These are phyloP conservation scores for Apiotrichum gracile DNA, from an alignment of 1,284 basidiomycete genomes.

Conservation along the genomic window DNA sequence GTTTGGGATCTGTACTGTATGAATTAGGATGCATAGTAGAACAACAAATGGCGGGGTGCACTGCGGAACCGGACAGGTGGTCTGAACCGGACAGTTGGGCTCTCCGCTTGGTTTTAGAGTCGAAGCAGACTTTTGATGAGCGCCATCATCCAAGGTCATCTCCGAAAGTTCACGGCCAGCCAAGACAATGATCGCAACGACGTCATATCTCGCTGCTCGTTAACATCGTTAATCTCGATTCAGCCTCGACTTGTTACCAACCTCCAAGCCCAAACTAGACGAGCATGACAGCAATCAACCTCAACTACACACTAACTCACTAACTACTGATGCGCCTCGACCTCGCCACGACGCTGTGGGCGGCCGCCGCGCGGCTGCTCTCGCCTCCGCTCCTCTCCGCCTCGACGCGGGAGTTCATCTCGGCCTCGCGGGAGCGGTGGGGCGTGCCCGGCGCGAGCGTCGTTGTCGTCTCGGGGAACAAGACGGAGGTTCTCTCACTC, in stretches of 20 bases:
- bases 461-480: neutral
- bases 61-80: too few relatives aligned
- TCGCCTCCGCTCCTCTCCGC: neutral
- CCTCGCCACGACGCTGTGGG: neutral
- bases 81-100: too few relatives aligned
- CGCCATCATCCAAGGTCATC: too few relatives aligned
- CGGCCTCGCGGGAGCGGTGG: neutral
- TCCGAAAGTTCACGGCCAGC: too few relatives aligned
- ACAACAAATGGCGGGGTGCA: too few relatives aligned
- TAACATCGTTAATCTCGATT: neutral
- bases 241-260: neutral
- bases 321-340: neutral
- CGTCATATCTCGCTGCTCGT: neutral
- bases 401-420: neutral
- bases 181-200: neutral
- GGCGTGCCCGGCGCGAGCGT: slow-evolving; percentile 2
- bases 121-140: too few relatives aligned
- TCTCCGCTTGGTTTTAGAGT: too few relatives aligned
- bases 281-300: too few relatives aligned
- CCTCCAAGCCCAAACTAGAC: neutral
- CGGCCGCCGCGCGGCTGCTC: neutral
- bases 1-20: neutral
- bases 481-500: neutral
- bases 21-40: too few relatives aligned
- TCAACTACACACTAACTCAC: neutral